Evolutionary conservation across 2,329 filamentous ascomycete species (phyloP), one percentile per base, ranked within the genome.

Genomic region (Cladosporium sp.): DNA sequence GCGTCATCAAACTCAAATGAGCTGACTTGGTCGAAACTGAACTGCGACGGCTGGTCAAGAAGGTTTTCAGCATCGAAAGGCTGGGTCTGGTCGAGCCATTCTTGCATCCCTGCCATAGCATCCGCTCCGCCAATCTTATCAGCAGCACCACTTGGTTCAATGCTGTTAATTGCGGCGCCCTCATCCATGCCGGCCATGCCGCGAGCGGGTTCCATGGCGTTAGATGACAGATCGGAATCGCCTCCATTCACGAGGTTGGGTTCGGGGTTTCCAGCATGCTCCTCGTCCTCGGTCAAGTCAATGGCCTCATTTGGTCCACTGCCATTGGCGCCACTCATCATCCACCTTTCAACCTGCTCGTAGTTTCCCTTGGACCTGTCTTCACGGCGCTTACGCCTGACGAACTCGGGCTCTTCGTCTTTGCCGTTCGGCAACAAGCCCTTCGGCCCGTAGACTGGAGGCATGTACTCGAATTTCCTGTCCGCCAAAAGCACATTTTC

Each of bases 401-500:
- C 11, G 16, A 22, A 13, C 36, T 40, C 36, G 7, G 45, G 45
- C 12, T 32, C 13, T 7, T 39, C 7, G 15, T 48, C 45, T 4
- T 7, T 48, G 7, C 45, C 45, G 2, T 46, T 15, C n/a, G 53
- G 51, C 48, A 60, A 16, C 43, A 45, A 43, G 13, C 59, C 59
- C 30, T 29, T 48, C 15, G 57, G 39, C 12, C 54, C 54, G 30
- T 57, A 56, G 4, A 29, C 12, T 29, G 58, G 58, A 13, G 58
- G 59, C 45, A 40, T 33, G 36, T 56, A 56, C 11, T 46, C 32
- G 36, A 53, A 52, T 16, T 39, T 48, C 19, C 29, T 29, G 11
- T 40, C 13, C 2, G 47, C 43, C 36, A 40, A 53, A 3, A 22
- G 57, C 40, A 30, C 38, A 7, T 13, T 58, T 0, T 57, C 29